Percentiles rank a stretch among this genome's conserved stretches.
phyloP scores from a whole-genome alignment of 345 rosid species.

The Aquilaria malaccensis region DNA sequence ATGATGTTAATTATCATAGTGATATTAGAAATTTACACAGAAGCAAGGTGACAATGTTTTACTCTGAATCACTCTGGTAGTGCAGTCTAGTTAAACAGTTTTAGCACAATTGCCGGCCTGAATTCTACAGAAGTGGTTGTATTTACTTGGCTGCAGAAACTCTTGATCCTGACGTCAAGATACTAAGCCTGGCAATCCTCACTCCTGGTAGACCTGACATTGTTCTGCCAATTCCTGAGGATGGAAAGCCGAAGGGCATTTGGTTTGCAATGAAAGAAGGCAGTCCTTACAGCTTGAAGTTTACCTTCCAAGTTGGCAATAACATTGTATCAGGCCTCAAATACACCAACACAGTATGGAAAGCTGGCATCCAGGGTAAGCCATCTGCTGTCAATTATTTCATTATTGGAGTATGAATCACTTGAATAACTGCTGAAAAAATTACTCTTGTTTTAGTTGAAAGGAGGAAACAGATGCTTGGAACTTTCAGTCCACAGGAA shows the following conservation, averaged over 20 bases:
- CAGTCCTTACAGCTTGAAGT: slow-evolving; percentile 49
- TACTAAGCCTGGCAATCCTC: slow-evolving; percentile 48
- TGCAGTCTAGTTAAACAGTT: no score
- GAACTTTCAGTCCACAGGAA: slow-evolving; percentile 69
- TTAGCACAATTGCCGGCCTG: neutral
- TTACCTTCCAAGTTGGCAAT: slow-evolving; percentile 58
- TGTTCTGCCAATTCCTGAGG: slow-evolving; percentile 49
- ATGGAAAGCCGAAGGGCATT: slow-evolving; percentile 47
- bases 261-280: slow-evolving; percentile 86
- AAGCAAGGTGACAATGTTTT: no score
- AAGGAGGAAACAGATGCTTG: slow-evolving; percentile 66
- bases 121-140: neutral
- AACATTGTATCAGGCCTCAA: slow-evolving; percentile 84
- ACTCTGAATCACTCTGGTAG: no score
- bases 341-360: slow-evolving; percentile 75
- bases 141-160: slow-evolving; percentile 40
- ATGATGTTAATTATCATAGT: neutral
- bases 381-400: neutral
- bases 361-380: slow-evolving; percentile 64
- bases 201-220: slow-evolving; percentile 60
- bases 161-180: slow-evolving; percentile 68
- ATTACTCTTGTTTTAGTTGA: slow-evolving; percentile 36
- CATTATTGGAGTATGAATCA: neutral
- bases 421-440: slow-evolving; percentile 1
- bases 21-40: neutral